Base-by-base conservation (phyloP, 441 rosid species). In the Adansonia rubrostipa region DNA sequence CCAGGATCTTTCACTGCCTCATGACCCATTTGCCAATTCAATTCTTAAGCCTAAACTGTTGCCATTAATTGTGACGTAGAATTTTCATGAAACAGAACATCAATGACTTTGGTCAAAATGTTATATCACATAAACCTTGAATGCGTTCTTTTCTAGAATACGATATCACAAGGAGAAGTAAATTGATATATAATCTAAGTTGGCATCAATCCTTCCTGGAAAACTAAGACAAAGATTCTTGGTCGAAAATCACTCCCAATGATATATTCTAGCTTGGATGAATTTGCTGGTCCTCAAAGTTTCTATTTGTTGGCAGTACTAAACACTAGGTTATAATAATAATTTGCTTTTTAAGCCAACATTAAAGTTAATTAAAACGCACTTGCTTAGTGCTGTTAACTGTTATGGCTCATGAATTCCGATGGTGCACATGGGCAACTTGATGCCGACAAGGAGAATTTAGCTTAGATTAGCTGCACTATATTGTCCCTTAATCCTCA, bases 301-400 rank as follows among this genome's bases (percentile, higher is more conserved):
- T 51, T 75, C 78, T 24, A 79, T 76, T 76, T 11, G 73, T 42
- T 33, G 80, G 15, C 53, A 50, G 36, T 20, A 40, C 67, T n/a
- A 54, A 54, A 28, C 58, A 64, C 15, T 40, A 8, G 48, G 77
- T 67, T 79, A 54, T 60, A 47, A 40, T 40, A 40, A 42, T 51
- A 70, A 64, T 42, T 9, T 63, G 44, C 11, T 73, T 74, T 80
- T 76, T 60, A 20, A 60, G 44, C 83, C 80, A 78, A 69, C 86
- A 60, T 64, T 72, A 75, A 75, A 81, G 77, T 45, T 28, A 56
- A 20, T 67, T 8, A 70, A 17, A 53, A 76, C 87, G 33, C 84
- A 79, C 87, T 79, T 76, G 82, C 61, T 17, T 53, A 78, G 73
- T 71, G 82, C 75, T 63, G 73, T 42, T 68, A 57, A 81, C 68